These are phyloP conservation scores for Talaromyces atroroseus DNA, from an alignment of 2,329 filamentous ascomycete genomes.

Conservation along the genomic window DNA sequence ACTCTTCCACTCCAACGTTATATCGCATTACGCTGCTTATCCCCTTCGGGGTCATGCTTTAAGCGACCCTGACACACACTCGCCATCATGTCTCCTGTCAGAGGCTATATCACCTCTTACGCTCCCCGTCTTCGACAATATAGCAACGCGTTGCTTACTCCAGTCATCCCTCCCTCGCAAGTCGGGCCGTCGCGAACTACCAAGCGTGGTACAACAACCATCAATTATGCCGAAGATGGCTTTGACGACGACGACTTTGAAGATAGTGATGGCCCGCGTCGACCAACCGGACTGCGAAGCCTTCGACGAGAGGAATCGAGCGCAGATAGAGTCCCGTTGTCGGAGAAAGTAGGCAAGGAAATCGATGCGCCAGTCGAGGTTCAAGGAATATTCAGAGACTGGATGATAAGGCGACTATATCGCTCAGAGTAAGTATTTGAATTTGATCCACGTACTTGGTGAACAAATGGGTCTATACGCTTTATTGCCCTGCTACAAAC, in stretches of 20 bases:
- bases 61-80: slow-evolving; percentile 23
- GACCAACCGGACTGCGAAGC: slow-evolving; percentile 76
- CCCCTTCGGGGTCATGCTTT: slow-evolving; percentile 32
- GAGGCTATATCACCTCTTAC: slow-evolving; percentile 87
- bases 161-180: slow-evolving; percentile 67
- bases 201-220: slow-evolving; percentile 90
- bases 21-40: slow-evolving; percentile 4
- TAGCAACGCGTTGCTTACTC: slow-evolving; percentile 84
- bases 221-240: slow-evolving; percentile 97
- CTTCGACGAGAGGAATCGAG: slow-evolving; percentile 65
- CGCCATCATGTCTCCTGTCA: slow-evolving; percentile 55
- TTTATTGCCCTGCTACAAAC: not conserved
- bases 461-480: not conserved
- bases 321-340: slow-evolving; percentile 58
- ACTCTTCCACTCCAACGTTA: not conserved
- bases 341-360: slow-evolving; percentile 79
- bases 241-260: slow-evolving; percentile 68
- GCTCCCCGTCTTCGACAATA: slow-evolving; percentile 85
- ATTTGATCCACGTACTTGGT: slow-evolving; percentile 7
- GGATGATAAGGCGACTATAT: slow-evolving; percentile 70
- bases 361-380: slow-evolving; percentile 70
- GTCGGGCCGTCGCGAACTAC: slow-evolving; percentile 74
- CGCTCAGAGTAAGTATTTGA: slow-evolving; percentile 38
- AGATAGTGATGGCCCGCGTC: slow-evolving; percentile 61
- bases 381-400: slow-evolving; percentile 89